Evolutionary conservation across 768 basidiomycete species (phyloP).

Genomic region (Omphalotus guepiniiformis): DNA sequence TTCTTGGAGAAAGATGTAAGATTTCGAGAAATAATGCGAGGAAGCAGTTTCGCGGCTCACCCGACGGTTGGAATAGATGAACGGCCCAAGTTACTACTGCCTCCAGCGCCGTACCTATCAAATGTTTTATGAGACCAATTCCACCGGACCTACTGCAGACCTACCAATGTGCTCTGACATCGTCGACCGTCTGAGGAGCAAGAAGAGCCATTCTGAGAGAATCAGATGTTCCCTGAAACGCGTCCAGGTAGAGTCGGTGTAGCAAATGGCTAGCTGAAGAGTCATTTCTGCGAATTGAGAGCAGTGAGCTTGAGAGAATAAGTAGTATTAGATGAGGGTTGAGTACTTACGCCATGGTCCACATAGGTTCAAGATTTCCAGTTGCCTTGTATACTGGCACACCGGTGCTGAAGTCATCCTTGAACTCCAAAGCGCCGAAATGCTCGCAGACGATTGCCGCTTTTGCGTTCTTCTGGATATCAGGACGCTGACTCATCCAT

Average conservation of each 20-base stretch:
- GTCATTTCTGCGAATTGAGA: conserved; percentile 15
- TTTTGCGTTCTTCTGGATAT: conserved; percentile 19
- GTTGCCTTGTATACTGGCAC: conserved; percentile 20
- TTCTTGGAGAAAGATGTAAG: conserved; percentile 11
- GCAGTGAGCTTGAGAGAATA: not conserved
- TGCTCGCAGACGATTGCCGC: conserved; percentile 27
- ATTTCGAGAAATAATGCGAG: not conserved
- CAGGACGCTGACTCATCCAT: conserved; percentile 22
- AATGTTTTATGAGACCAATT: too few species aligned
- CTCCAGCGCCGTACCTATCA: conserved; percentile 24
- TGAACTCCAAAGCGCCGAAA: conserved; percentile 26
- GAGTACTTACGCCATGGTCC: conserved; percentile 25
- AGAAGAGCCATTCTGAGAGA: conserved; percentile 24
- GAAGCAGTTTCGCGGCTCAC: too few species aligned
- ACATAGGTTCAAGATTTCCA: conserved; percentile 25
- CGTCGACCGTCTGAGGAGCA: conserved; percentile 20
- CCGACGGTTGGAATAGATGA: conserved; percentile 25
- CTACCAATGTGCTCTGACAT: conserved; percentile 16
- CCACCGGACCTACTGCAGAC: not conserved
- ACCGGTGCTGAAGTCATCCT: conserved; percentile 18
- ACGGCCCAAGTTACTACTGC: conserved; percentile 21
- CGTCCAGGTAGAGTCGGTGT: conserved; percentile 20
- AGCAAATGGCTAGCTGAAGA: conserved; percentile 17
- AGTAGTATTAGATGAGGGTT: not conserved
- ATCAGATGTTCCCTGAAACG: conserved; percentile 21